Evolutionary conservation across 495 filamentous ascomycete genomes (phyloP).

Genomic region (Lindgomyces ingoldianus): DNA sequence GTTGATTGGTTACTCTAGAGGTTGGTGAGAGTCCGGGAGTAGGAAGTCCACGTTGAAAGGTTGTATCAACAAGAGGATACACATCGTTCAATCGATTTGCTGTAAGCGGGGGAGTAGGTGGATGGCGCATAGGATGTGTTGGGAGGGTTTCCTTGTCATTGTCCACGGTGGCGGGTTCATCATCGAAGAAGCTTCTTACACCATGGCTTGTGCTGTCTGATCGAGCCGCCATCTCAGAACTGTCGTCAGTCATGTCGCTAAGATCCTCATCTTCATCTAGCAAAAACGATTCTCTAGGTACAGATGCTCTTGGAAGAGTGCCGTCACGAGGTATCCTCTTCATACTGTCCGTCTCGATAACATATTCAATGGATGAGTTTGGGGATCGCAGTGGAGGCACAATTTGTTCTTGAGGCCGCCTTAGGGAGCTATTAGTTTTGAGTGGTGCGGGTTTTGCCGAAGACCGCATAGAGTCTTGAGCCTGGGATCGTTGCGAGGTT

Average conservation of each 20-base stretch:
- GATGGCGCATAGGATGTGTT: constrained; percentile 67
- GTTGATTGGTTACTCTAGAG: constrained; percentile 28
- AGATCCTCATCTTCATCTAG: constrained; percentile 67
- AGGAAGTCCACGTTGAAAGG: constrained; percentile 18
- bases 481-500: constrained; percentile 35
- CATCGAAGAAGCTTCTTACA: constrained; percentile 47
- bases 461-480: constrained; percentile 20
- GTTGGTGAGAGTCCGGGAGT: constrained; percentile 38
- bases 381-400: constrained; percentile 19
- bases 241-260: constrained; percentile 77
- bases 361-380: constrained; percentile 56
- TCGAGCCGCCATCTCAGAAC: constrained; percentile 65
- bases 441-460: constrained; percentile 27
- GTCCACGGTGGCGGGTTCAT: constrained; percentile 43
- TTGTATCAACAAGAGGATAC: constrained; percentile 25
- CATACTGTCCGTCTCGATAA: constrained; percentile 61
- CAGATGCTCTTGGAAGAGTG: constrained; percentile 47
- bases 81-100: constrained; percentile 32
- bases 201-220: constrained; percentile 43
- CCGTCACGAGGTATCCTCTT: constrained; percentile 53
- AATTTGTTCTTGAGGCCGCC: constrained; percentile 1
- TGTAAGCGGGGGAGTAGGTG: constrained; percentile 79
- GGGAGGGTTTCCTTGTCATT: constrained; percentile 54
- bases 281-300: constrained; percentile 58
- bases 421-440: constrained; percentile 9